Base-by-base conservation (phyloP, 768 basidiomycete species). In the Tricholoma flavovirens region DNA sequence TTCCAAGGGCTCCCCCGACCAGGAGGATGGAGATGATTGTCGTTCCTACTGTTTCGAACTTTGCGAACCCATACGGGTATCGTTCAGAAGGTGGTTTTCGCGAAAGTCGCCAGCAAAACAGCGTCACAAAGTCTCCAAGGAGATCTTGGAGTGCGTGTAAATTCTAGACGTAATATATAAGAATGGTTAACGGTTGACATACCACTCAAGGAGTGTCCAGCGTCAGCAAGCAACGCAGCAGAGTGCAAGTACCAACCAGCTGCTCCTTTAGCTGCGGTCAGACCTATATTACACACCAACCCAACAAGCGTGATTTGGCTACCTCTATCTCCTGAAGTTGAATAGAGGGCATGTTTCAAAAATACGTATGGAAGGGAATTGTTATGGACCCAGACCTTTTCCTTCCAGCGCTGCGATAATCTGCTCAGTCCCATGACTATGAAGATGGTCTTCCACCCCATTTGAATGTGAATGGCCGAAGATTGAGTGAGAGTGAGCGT, bases 11-110 rank as follows among this genome's bases (percentile, higher is more conserved):
- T 54, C 90, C 91, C 4, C 86, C 86, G 55, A 93, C 83, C 57
- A 99, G 82, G 30, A 98, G 80, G 49, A 97, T 73, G 1, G 93
- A 90, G 48, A 97, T 87, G 35, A 88, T 83, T 2, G 90, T 83
- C n/a, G 95, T 96, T 48, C 96, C 96, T 21, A 98, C 76, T 4
- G 93, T 94, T 71, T 99, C 96, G 62, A 93, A 96, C 71, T 98
- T 98, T 60, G 88, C 88, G 64, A 91, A 89, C 14, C 93, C 91
- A 59, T 87, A 94, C 1, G 93, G 93, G 68, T 93, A 98, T 60
- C 71, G 75, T 59, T 75, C 79, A 8, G 89, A 87, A 9, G 94
- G 89, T n/a, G 88, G 82, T 66, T 81, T 82, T 51, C 93, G 81
- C 1, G 91, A 93, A 33, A 93, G 75, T 51, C 84, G 83, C 90